Percentiles rank a stretch among this genome's conserved stretches.
Evolutionary conservation across 345 rosid species (phyloP).

Genomic region (Pugionium dolabratum): DNA sequence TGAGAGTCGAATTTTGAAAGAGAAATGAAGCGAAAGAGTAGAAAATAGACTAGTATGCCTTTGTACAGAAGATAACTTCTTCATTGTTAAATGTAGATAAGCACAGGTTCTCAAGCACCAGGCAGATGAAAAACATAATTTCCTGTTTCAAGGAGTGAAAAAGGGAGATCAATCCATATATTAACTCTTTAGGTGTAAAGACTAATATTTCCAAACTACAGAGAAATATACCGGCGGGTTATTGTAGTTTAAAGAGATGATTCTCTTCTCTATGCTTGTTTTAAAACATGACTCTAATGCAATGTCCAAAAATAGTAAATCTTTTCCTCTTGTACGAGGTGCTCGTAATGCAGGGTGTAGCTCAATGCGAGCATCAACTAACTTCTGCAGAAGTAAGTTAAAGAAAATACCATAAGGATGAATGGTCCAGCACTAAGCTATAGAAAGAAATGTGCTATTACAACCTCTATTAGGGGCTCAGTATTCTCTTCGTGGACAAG

Average conservation of each 20-base stretch:
- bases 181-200: conserved; percentile 2
- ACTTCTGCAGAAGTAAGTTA: conserved; percentile 50
- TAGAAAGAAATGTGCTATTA: conserved; percentile 13
- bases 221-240: conserved; percentile 63
- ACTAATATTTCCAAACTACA: conserved; percentile 6
- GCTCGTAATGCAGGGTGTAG: conserved; percentile 67
- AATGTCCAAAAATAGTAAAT: conserved; percentile 82
- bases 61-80: conserved; percentile 79
- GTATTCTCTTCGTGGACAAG: conserved; percentile 76
- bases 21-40: background rate
- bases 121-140: conserved; percentile 60
- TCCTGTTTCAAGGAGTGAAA: conserved; percentile 54
- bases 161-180: conserved; percentile 10
- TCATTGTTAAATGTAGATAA: conserved; percentile 86
- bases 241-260: conserved; percentile 65
- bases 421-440: background rate
- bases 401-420: background rate
- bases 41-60: conserved; percentile 44
- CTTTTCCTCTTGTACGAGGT: conserved; percentile 71
- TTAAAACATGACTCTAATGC: conserved; percentile 90
- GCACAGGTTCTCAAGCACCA: conserved; percentile 85
- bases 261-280: conserved; percentile 85
- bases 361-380: conserved; percentile 94
- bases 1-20: conserved; percentile 1
- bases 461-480: conserved; percentile 76